Conservation (phyloP, 768 basidiomycete genomes). For the Suillus subaureus region DNA sequence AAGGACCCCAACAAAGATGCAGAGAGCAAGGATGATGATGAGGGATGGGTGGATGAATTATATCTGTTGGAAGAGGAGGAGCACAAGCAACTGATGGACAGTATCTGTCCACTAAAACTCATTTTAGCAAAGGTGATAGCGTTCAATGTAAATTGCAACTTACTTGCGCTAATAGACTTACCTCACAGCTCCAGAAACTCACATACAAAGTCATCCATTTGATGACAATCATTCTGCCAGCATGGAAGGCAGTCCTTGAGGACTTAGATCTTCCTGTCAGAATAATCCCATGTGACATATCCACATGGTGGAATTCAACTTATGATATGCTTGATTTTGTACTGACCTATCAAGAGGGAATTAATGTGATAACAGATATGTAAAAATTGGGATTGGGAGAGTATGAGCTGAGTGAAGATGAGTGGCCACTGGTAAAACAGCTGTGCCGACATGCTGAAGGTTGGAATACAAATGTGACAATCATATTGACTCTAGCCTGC, state of each 20-base stretch:
- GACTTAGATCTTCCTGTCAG: too few relatives aligned
- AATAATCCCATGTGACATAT: conserved; percentile 9
- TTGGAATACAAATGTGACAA: conserved; percentile 2
- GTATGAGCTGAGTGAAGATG: conserved; percentile 13
- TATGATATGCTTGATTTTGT: conserved; percentile 26
- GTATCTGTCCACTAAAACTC: too few relatives aligned
- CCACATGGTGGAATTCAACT: conserved; percentile 21
- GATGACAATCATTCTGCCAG: conserved; percentile 24
- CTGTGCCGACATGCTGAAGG: conserved; percentile 22
- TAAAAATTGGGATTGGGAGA: conserved; percentile 14
- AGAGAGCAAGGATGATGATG: too few relatives aligned
- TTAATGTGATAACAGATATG: conserved; percentile 23
- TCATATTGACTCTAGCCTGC: too few relatives aligned
- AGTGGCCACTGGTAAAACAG: conserved; percentile 29
- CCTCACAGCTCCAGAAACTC: conserved; percentile 19
- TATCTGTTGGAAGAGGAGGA: too few relatives aligned
- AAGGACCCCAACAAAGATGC: too few relatives aligned
- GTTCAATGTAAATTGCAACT: conserved; percentile 7
- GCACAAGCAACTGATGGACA: too few relatives aligned
- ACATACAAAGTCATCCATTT: conserved; percentile 23
- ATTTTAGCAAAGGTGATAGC: not conserved
- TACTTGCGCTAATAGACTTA: not conserved
- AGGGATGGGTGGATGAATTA: too few relatives aligned
- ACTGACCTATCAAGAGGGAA: conserved; percentile 19
- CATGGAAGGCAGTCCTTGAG: conserved; percentile 15